Conservation (phyloP, 1,284 basidiomycete genomes). For the Trametes pubescens region DNA sequence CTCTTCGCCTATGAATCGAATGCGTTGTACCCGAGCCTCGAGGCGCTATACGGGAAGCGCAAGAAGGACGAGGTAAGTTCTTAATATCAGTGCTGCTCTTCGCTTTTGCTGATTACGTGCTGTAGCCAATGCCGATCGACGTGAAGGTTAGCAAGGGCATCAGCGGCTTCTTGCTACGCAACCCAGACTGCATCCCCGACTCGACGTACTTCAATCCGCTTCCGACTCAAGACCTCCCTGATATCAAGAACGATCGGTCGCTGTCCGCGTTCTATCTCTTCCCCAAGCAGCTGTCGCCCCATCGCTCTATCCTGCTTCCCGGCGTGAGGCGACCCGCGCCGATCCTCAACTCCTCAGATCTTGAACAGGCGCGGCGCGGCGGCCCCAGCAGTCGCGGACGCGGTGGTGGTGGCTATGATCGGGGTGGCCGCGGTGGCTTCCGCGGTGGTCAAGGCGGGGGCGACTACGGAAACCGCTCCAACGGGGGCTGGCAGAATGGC, state of each 20-base stretch:
- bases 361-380: constrained; percentile 67
- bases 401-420: constrained; percentile 39
- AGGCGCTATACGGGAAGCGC: constrained; percentile 90
- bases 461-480: constrained; percentile 32
- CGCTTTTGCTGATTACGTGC: constrained; percentile 13
- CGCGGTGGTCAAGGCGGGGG: constrained; percentile 28
- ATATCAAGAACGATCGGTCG: constrained; percentile 89
- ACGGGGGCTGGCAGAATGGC: constrained; percentile 29
- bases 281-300: constrained; percentile 86
- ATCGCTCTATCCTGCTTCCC: constrained; percentile 86
- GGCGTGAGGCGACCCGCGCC: constrained; percentile 72
- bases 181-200: constrained; percentile 91
- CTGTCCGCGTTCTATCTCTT: constrained; percentile 91
- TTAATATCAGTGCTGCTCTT: constrained; percentile 7
- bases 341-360: constrained; percentile 76
- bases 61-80: constrained; percentile 78
- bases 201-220: constrained; percentile 89
- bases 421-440: constrained; percentile 32
- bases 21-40: constrained; percentile 86
- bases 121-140: constrained; percentile 75
- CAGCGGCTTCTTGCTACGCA: constrained; percentile 81
- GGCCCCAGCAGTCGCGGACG: constrained; percentile 46
- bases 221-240: constrained; percentile 62
- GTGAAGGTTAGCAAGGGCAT: constrained; percentile 79
- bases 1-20: constrained; percentile 91